phyloP scores from a whole-genome alignment of 2,329 filamentous ascomycete species.

The Aspergillus jensenii region DNA sequence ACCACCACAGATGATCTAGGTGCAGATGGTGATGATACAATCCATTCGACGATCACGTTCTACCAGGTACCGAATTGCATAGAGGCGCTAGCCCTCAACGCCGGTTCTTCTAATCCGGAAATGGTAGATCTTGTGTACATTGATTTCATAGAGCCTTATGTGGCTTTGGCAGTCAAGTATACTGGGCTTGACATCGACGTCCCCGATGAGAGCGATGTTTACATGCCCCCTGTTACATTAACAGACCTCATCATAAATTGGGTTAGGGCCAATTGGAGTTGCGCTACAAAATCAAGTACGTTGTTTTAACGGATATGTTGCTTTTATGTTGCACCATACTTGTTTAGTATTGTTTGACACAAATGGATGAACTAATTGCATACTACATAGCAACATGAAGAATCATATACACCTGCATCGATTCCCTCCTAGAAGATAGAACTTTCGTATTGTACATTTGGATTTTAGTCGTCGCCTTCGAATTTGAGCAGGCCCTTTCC shows the following conservation, averaged over 20 bases:
- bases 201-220: constrained; percentile 51
- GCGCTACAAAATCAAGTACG: constrained; percentile 12
- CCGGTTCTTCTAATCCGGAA: constrained; percentile 55
- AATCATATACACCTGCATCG: neutral
- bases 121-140: constrained; percentile 86
- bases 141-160: constrained; percentile 83
- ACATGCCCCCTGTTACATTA: constrained; percentile 54
- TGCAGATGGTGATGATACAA: constrained; percentile 82
- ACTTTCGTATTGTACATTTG: constrained; percentile 17
- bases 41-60: constrained; percentile 73
- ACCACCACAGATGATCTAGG: constrained; percentile 85
- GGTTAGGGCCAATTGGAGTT: constrained; percentile 58
- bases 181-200: constrained; percentile 52
- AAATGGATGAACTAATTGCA: neutral
- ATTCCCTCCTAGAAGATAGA: neutral
- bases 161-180: constrained; percentile 71
- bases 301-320: neutral
- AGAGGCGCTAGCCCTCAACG: constrained; percentile 59
- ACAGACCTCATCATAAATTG: constrained; percentile 60
- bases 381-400: neutral
- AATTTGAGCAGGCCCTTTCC: constrained; percentile 93
- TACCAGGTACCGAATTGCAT: constrained; percentile 83
- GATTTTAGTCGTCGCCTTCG: constrained; percentile 44
- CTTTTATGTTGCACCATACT: neutral
- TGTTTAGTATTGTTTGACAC: neutral